Evolutionary conservation across 441 rosid genomes (phyloP).

Genomic region (Kokia cookei): DNA sequence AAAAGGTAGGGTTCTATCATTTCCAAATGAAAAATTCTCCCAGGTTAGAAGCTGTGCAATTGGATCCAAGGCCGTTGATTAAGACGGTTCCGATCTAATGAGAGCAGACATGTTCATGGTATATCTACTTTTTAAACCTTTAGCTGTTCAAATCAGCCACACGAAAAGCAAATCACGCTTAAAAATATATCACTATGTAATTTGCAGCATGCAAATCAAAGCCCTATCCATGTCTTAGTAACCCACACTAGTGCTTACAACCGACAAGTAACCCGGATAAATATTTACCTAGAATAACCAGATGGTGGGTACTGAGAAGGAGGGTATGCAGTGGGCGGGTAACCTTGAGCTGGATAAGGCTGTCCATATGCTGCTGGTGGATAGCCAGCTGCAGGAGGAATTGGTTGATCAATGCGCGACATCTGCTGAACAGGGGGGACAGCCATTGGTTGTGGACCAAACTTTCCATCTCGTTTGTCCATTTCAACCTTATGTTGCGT

Average conservation of each 20-base stretch:
- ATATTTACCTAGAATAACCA: slow-evolving; percentile 20
- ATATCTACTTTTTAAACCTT: not conserved
- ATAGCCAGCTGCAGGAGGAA: slow-evolving; percentile 70
- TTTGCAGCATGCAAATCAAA: not conserved
- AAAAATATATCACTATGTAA: not conserved
- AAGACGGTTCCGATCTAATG: too few species aligned
- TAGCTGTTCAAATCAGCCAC: not conserved
- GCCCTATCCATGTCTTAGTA: not conserved
- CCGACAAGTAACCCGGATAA: slow-evolving; percentile 1
- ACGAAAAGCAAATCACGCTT: not conserved
- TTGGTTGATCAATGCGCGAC: slow-evolving; percentile 81
- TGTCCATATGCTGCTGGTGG: slow-evolving; percentile 55
- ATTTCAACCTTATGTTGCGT: slow-evolving; percentile 93
- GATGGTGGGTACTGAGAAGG: slow-evolving; percentile 50
- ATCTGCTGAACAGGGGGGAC: slow-evolving; percentile 85
- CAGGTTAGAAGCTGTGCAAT: not conserved
- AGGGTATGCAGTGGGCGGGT: slow-evolving; percentile 38
- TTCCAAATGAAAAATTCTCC: not conserved
- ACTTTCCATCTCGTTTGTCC: slow-evolving; percentile 92
- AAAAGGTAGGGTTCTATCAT: not conserved
- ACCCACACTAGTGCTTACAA: not conserved
- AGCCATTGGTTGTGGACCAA: slow-evolving; percentile 75
- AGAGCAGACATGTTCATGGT: not conserved
- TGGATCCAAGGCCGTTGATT: too few species aligned
- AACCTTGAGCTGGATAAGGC: slow-evolving; percentile 33